Evolutionary conservation across 163 green algal species (phyloP).

Genomic region (Volvox carteri): DNA sequence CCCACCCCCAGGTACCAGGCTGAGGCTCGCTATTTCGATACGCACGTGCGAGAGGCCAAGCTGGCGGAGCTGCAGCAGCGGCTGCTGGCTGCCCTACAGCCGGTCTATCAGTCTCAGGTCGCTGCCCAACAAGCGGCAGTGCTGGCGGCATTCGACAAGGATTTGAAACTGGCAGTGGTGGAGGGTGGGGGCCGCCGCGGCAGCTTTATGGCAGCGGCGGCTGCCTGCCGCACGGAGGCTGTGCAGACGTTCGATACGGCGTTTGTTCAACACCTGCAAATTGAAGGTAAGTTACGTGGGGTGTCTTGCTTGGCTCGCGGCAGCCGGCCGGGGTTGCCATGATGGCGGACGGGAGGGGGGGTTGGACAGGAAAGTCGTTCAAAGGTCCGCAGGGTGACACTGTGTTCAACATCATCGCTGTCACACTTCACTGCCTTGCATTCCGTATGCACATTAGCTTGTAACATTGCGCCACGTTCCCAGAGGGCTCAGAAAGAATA

Average conservation of each 20-base stretch:
- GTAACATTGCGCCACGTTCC: no score
- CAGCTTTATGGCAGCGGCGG: slow-evolving; percentile 49
- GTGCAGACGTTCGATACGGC: slow-evolving; percentile 12
- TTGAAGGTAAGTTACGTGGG: slow-evolving; percentile 46
- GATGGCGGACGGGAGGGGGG: background rate
- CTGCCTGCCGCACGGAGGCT: slow-evolving; percentile 15
- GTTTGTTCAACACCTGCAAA: slow-evolving; percentile 43
- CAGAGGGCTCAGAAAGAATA: no score
- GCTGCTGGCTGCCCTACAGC: slow-evolving; percentile 67
- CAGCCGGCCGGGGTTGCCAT: no score
- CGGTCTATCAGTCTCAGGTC: slow-evolving; percentile 63
- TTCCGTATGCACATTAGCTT: no score
- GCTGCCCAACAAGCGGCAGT: slow-evolving; percentile 44
- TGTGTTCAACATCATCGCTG: no score
- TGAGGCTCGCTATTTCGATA: slow-evolving; percentile 96
- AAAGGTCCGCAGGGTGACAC: no score
- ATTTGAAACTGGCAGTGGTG: slow-evolving; percentile 63
- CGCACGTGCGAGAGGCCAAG: slow-evolving; percentile 81
- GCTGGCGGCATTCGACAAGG: slow-evolving; percentile 55
- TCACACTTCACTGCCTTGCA: no score
- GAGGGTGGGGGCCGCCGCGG: background rate
- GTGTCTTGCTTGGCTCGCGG: no score
- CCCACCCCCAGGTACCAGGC: slow-evolving; percentile 92
- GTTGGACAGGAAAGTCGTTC: no score
- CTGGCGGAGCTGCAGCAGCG: slow-evolving; percentile 73